These are phyloP conservation scores for Rhazya stricta DNA, from an alignment of 257 asterid genomes.

Conservation along the genomic window DNA sequence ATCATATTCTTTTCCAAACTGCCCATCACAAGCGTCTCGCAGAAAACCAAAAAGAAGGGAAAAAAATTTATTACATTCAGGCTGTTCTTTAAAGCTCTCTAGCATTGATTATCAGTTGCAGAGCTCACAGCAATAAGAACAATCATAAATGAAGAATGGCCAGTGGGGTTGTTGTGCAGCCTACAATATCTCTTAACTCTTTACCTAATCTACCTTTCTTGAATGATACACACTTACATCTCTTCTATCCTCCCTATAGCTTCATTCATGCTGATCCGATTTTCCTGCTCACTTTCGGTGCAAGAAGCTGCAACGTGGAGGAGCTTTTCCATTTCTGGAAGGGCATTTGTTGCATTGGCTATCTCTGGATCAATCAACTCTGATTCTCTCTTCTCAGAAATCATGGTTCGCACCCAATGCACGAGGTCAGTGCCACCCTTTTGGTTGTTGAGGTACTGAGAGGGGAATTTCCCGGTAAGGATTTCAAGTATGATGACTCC, in stretches of 20 bases:
- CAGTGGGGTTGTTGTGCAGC: neutral
- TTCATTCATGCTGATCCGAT: conserved; percentile 59
- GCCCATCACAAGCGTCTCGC: neutral
- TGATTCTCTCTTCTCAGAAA: conserved; percentile 32
- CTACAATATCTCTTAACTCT: conserved; percentile 14
- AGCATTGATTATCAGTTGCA: conserved; percentile 3
- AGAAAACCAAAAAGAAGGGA: neutral
- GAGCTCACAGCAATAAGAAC: neutral
- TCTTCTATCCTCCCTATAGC: conserved; percentile 66
- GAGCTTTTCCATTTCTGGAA: conserved; percentile 53
- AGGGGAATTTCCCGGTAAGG: conserved; percentile 71
- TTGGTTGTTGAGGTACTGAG: conserved; percentile 73
- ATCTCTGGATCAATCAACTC: conserved; percentile 81
- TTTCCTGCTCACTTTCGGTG: conserved; percentile 43
- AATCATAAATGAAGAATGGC: conserved; percentile 13
- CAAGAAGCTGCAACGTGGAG: conserved; percentile 56
- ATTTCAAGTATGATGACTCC: conserved; percentile 73
- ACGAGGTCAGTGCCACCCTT: conserved; percentile 80
- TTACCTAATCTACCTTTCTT: conserved; percentile 10
- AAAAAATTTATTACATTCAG: neutral
- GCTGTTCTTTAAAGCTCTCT: conserved; percentile 11
- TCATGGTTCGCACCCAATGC: conserved; percentile 52
- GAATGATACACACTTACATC: conserved; percentile 34
- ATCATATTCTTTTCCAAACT: conserved; percentile 11
- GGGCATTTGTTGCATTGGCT: conserved; percentile 17